Base-by-base conservation (phyloP, 2,329 filamentous ascomycete genomes). In the Fusarium nurragi region DNA sequence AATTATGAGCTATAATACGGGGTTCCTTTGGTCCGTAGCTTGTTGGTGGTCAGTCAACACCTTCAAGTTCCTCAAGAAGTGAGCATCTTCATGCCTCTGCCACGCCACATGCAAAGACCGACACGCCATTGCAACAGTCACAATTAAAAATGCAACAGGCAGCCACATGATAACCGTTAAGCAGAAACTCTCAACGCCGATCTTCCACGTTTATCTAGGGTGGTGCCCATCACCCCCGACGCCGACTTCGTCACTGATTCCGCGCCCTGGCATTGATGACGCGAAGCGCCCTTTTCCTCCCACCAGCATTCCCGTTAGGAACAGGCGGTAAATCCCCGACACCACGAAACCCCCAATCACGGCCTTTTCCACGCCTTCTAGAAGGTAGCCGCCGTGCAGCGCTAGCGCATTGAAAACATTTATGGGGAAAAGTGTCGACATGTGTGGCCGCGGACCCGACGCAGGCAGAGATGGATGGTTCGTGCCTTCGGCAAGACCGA, bases 401-500 rank as follows among this genome's bases (percentile, higher is more conserved):
- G 9, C 56, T 61, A 61, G 58, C 37, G 58, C 2, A 6, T 16
- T 6, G 55, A 18, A 46, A 30, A 60, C 59, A 45, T n/a, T 40
- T 40, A 22, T 30, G 48, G 48, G 53, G 39, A 30, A 40, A 23
- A 32, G 18, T 11, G 6, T 41, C 19, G 23, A 26, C 28, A n/a
- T 43, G 23, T 48, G 39, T 48, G 43, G 34, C 32, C 50, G 58
- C 58, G 58, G 56, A 56, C 30, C 58, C 56, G 58, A 61, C 56
- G 58, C 58, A 61, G 34, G 48, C 22, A 43, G 32, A 25, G 46
- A 28, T 34, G 32, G 32, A 48, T 55, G 52, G 52, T 45, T 32
- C 26, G 39, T 44, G 38, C 40, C 48, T 38, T 53, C 57, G 58
- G 58, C 56, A 62, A 34, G 49, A 40, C 58, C 58, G 56, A 61